Conservation (phyloP, 2,329 filamentous ascomycete species). For the Diaporthe sp. region DNA sequence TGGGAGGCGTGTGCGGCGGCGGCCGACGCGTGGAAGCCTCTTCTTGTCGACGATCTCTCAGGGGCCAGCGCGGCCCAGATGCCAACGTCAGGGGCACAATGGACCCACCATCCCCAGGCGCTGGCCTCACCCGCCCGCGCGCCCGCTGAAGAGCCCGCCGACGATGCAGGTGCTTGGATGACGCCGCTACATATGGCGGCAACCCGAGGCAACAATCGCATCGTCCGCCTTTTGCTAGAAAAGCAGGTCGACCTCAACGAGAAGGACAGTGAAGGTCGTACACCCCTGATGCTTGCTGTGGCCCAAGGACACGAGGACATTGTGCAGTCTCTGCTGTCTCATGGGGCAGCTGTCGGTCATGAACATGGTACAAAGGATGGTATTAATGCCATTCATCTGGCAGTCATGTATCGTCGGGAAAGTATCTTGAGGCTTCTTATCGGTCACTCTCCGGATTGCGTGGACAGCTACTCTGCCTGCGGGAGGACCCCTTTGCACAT, state of each 20-base stretch:
- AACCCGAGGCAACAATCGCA: too few relatives aligned
- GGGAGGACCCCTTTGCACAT: conserved; percentile 39
- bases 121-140: too few relatives aligned
- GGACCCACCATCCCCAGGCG: too few relatives aligned
- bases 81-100: too few relatives aligned
- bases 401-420: conserved; percentile 36
- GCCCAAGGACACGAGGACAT: conserved; percentile 37
- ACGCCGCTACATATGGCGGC: too few relatives aligned
- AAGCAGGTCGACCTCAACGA: conserved; percentile 38
- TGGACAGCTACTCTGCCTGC: conserved; percentile 37
- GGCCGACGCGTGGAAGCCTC: too few relatives aligned
- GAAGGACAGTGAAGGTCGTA: conserved; percentile 40
- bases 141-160: too few relatives aligned
- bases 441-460: conserved; percentile 20
- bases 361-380: conserved; percentile 29
- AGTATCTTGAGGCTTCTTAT: conserved; percentile 37
- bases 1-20: too few relatives aligned
- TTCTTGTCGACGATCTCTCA: too few relatives aligned
- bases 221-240: conserved; percentile 21
- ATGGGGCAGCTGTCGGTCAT: conserved; percentile 34
- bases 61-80: too few relatives aligned
- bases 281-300: conserved; percentile 38
- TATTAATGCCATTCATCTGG: conserved; percentile 36
- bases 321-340: conserved; percentile 32
- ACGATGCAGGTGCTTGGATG: too few relatives aligned